Evolutionary conservation across 1,139 yeast species (phyloP), one percentile per base, ranked within the genome.

Genomic region (Barnettozyma hawaiiensis): DNA sequence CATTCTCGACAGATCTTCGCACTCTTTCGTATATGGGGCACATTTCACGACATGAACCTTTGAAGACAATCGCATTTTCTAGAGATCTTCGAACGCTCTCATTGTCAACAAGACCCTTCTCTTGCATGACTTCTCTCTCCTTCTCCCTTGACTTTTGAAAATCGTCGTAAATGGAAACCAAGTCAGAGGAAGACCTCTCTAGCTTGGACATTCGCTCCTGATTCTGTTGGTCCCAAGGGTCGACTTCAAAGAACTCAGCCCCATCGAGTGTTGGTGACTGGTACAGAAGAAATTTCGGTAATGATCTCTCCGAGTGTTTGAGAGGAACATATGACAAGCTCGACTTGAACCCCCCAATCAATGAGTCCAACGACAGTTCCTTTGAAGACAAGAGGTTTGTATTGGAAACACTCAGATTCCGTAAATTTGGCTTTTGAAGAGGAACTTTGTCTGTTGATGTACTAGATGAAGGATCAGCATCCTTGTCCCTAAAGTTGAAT

Each of bases 1-100:
- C 90, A 55, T 89, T 87, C 61, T 92, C 97, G 45, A 83, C 78
- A 7, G 85, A 78, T 65, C 99, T 76, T 58, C 96, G 73, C 1
- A 90, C 85, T 54, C 98, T 73, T 64, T 94, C 98, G 64, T 83
- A 92, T 0, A 79, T 76, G 0, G 99, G 97, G 63, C 98, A 92
- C 97, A 90, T 92, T 50, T 87, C 96, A 35, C 70, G 62, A 64
- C 98, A 94, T 0, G 95, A 76, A 3, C 99, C 99, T 47, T 77
- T 78, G 58, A 94, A 94, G 1, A 74, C 63, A 40, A 90, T 87
- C 2, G 98, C 98, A 51, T 90, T 96, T 47, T 77, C 81, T 26
- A 94, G 69, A 46, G 83, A 81, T 60, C 90, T 89, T 36, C 89
- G 78, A 1, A 77, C 78, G 52, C 87, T 89, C 52, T 89, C 96